A percentile compares a stretch with the other conserved stretches of the same genome.
These are phyloP conservation scores for Paxillus rubicundulus DNA, from an alignment of 768 basidiomycete species.

Conservation along the genomic window DNA sequence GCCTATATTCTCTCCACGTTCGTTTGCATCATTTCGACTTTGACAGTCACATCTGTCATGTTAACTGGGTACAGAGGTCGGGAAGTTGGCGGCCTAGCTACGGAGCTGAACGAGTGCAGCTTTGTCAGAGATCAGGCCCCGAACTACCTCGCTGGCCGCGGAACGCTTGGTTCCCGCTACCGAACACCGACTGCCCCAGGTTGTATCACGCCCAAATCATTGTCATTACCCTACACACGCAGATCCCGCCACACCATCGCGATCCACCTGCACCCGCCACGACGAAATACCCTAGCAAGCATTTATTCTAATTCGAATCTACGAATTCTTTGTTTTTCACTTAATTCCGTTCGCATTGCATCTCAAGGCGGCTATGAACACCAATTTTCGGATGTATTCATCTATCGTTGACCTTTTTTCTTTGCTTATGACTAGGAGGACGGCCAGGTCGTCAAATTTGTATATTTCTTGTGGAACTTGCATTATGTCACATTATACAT, in stretches of 20 bases:
- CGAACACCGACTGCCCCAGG: conserved; percentile 11
- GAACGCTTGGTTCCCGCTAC: conserved; percentile 9
- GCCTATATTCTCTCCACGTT: conserved; percentile 10
- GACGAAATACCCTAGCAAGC: conserved; percentile 9
- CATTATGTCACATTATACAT: conserved; percentile 12
- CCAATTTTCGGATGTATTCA: conserved; percentile 16
- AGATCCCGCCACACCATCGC: background rate
- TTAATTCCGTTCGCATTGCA: conserved; percentile 15
- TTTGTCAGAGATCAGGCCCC: background rate
- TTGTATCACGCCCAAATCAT: conserved; percentile 18
- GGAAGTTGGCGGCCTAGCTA: conserved; percentile 7
- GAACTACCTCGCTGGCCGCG: conserved; percentile 1
- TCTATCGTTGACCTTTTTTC: conserved; percentile 10
- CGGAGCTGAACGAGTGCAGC: conserved; percentile 2
- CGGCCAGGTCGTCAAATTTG: conserved; percentile 2
- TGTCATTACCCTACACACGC: conserved; percentile 12
- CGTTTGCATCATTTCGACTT: conserved; percentile 12
- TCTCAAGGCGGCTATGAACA: conserved; percentile 13
- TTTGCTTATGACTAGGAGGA: background rate
- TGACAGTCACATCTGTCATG: conserved; percentile 22
- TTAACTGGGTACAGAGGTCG: conserved; percentile 23
- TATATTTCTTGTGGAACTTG: conserved; percentile 20
- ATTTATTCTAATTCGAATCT: conserved; percentile 20
- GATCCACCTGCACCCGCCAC: background rate
- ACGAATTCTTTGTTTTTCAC: conserved; percentile 3